These are phyloP conservation scores for Diutina scorzettiae DNA, from an alignment of 1,139 yeast species.

Conservation along the genomic window DNA sequence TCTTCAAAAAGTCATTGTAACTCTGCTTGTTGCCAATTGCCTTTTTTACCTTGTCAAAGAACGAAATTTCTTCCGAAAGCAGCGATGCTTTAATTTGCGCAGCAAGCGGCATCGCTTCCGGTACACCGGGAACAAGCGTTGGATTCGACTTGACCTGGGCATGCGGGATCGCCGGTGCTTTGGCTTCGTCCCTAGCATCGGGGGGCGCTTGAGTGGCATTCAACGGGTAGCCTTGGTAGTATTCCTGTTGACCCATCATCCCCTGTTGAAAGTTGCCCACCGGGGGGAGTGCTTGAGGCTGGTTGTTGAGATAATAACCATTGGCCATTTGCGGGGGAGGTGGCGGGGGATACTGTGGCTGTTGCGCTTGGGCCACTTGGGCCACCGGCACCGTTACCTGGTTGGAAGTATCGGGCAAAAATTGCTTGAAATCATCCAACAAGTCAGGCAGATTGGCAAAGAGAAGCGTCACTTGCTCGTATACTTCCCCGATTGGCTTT, in stretches of 20 bases:
- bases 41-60: slow-evolving; percentile 87
- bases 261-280: slow-evolving; percentile 94
- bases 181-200: slow-evolving; percentile 6
- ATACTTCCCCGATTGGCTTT: slow-evolving; percentile 88
- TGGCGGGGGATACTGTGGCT: slow-evolving; percentile 6
- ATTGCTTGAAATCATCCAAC: slow-evolving; percentile 87
- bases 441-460: slow-evolving; percentile 92
- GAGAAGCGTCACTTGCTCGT: slow-evolving; percentile 79
- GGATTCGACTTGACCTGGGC: slow-evolving; percentile 27
- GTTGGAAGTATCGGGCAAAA: slow-evolving; percentile 78
- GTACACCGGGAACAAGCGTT: slow-evolving; percentile 71
- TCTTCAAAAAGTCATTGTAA: slow-evolving; percentile 82
- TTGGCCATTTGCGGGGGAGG: neutral
- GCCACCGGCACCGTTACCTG: no score
- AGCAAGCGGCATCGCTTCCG: slow-evolving; percentile 73
- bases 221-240: neutral
- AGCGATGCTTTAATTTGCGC: slow-evolving; percentile 41
- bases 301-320: slow-evolving; percentile 15
- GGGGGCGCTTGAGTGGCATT: slow-evolving; percentile 6
- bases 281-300: slow-evolving; percentile 64
- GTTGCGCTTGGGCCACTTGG: neutral
- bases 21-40: slow-evolving; percentile 82
- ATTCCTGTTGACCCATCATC: slow-evolving; percentile 14
- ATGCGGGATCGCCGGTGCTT: slow-evolving; percentile 12
- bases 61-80: slow-evolving; percentile 71